Evolutionary conservation across 2,329 filamentous ascomycete species (phyloP).

Genomic region (Lachnum nothofagi): DNA sequence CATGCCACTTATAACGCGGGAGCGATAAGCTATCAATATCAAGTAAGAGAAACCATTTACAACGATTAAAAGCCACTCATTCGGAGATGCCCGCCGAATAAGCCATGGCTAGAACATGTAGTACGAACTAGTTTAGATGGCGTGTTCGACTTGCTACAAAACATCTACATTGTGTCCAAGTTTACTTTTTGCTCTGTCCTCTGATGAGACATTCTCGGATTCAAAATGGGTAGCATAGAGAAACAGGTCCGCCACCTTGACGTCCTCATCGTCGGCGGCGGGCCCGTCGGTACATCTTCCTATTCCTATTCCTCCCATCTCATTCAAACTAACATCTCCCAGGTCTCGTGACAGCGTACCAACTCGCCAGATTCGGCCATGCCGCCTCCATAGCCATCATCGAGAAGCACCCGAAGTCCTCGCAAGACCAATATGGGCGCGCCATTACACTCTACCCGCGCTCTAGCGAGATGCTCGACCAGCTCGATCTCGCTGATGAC

Average conservation of each 20-base stretch:
- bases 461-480: conserved; percentile 47
- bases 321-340: neutral
- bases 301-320: neutral
- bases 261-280: conserved; percentile 41
- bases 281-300: conserved; percentile 37
- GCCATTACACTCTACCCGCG: conserved; percentile 51
- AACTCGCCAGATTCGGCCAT: conserved; percentile 38
- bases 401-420: conserved; percentile 44
- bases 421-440: conserved; percentile 48
- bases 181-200: too few relatives aligned
- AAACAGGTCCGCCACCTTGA: conserved; percentile 24
- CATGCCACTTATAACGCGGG: too few relatives aligned
- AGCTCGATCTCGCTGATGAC: conserved; percentile 44
- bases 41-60: too few relatives aligned
- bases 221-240: conserved; percentile 20
- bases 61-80: too few relatives aligned
- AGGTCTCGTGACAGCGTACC: conserved; percentile 40
- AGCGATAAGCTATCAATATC: too few relatives aligned
- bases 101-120: too few relatives aligned
- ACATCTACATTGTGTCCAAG: too few relatives aligned
- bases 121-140: too few relatives aligned
- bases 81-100: too few relatives aligned
- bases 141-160: too few relatives aligned
- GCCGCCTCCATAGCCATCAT: conserved; percentile 41
- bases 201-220: neutral